Evolutionary conservation across 2,329 filamentous ascomycete species (phyloP), one percentile per base, ranked within the genome.

Genomic region (Fusarium denticulatum): DNA sequence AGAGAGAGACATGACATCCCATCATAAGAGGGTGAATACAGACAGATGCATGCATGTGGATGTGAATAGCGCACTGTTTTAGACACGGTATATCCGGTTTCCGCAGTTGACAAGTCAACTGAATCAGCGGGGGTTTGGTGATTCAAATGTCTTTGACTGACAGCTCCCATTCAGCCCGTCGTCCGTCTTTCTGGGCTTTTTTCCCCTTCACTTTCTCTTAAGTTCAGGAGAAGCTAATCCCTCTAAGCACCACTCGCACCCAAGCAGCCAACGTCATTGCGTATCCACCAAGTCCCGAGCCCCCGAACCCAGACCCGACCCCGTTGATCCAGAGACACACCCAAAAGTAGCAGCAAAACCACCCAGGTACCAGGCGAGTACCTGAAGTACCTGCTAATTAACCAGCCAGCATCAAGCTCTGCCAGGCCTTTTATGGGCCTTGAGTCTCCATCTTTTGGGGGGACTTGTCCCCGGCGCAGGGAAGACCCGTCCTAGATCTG

Each of bases 401-500:
- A 55, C 60, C 74, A 74, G 68, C 64, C 73, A 74, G 71, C 55
- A 42, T 58, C 36, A 37, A 74, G 71, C 36, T 58, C 67, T 73
- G 24, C 22, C 46, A 59, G 50, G 59, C 39, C 57, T 66, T 59
- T 55, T 59, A 61, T 71, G 71, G 67, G 45, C 24, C 49, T 37
- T 37, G 37, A 59, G 60, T 69, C 73, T 57, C 67, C 66, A 60
- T 70, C 62, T 67, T 50, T 64, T 61, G 52, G 56, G 56, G 72
- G 42, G 62, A 59, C 67, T 69, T 76, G 58, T 72, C 64, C 56
- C 67, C 55, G 45, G 72, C 66, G 68, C 75, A 78, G 75, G 75
- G 75, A 74, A 76, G 74, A 71, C 72, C 75, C 70, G 73, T 77
- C 67, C 69, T 64, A 77, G 75, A 78, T 78, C 76, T 78, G 76